Conservation (phyloP, 2,329 filamentous ascomycete species). For the Talaromyces piceae region DNA sequence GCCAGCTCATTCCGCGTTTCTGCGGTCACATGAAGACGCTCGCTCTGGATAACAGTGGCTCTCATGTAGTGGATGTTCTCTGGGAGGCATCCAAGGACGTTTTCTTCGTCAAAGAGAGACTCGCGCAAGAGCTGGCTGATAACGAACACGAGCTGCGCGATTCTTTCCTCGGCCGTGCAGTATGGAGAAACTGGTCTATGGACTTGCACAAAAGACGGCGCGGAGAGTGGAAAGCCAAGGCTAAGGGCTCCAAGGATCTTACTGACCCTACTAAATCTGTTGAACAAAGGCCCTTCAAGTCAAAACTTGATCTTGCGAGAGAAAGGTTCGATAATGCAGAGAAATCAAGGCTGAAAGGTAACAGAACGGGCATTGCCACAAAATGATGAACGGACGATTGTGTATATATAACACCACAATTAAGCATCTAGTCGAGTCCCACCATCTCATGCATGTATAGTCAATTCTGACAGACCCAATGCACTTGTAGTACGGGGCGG, state of each 20-base stretch:
- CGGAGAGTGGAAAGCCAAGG: conserved; percentile 57
- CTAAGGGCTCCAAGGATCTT: conserved; percentile 31
- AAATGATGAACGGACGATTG: conserved; percentile 2
- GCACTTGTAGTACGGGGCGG: no score
- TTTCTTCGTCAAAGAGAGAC: conserved; percentile 59
- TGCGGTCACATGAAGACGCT: conserved; percentile 54
- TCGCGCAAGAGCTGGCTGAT: conserved; percentile 55
- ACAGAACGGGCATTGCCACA: conserved; percentile 1
- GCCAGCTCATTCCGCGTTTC: conserved; percentile 58
- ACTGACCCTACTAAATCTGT: neutral
- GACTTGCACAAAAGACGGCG: conserved; percentile 60
- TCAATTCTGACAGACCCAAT: no score
- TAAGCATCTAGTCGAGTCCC: neutral
- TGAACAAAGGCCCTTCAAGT: conserved; percentile 34
- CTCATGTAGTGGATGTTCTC: conserved; percentile 60
- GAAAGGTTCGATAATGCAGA: conserved; percentile 44
- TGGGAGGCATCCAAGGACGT: conserved; percentile 58
- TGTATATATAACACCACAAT: neutral
- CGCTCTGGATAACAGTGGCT: conserved; percentile 55
- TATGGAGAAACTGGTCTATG: conserved; percentile 70
- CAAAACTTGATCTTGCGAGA: conserved; percentile 50
- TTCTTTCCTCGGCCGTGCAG: conserved; percentile 56
- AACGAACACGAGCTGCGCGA: conserved; percentile 57
- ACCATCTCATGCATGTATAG: no score
- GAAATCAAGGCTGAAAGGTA: conserved; percentile 1